Evolutionary conservation across 1,139 yeast species (phyloP).

Genomic region (Debaryomyces fabryi): DNA sequence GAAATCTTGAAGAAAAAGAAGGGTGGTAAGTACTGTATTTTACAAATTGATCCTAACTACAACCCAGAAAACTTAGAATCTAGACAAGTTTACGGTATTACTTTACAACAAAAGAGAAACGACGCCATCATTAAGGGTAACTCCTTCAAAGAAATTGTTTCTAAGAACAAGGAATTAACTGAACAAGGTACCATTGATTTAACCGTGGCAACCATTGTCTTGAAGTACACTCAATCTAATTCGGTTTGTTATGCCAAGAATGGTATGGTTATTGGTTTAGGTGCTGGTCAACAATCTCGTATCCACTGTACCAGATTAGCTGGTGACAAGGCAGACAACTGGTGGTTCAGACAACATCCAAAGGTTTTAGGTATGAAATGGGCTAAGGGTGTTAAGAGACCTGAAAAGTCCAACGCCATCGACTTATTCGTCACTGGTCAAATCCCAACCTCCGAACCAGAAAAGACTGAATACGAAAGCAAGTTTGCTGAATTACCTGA

Average conservation of each 20-base stretch:
- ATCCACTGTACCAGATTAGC: conserved; percentile 99
- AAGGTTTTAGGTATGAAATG: conserved; percentile 88
- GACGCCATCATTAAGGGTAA: conserved; percentile 90
- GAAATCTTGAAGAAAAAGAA: conserved; percentile 88
- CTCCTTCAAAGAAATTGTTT: conserved; percentile 89
- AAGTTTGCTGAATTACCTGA: conserved; percentile 82
- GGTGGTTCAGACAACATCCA: conserved; percentile 99
- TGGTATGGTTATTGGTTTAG: conserved; percentile 98
- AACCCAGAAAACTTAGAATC: conserved; percentile 81
- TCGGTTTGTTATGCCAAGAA: conserved; percentile 97
- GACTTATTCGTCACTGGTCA: conserved; percentile 90
- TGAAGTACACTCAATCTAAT: conserved; percentile 97
- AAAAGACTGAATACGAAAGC: conserved; percentile 86
- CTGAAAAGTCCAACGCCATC: conserved; percentile 97
- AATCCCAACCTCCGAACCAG: conserved; percentile 91
- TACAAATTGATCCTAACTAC: conserved; percentile 94
- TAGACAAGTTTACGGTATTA: conserved; percentile 94
- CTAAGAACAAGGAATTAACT: conserved; percentile 81
- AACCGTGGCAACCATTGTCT: conserved; percentile 94
- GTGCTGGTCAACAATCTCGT: conserved; percentile 99
- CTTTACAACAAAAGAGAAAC: conserved; percentile 94
- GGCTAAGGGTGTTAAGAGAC: conserved; percentile 98
- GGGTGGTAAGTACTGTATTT: conserved; percentile 94
- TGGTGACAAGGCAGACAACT: conserved; percentile 98
- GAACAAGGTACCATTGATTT: conserved; percentile 92